These are phyloP conservation scores for Malbranchea cinnamomea DNA, from an alignment of 2,329 filamentous ascomycete species.

Conservation along the genomic window DNA sequence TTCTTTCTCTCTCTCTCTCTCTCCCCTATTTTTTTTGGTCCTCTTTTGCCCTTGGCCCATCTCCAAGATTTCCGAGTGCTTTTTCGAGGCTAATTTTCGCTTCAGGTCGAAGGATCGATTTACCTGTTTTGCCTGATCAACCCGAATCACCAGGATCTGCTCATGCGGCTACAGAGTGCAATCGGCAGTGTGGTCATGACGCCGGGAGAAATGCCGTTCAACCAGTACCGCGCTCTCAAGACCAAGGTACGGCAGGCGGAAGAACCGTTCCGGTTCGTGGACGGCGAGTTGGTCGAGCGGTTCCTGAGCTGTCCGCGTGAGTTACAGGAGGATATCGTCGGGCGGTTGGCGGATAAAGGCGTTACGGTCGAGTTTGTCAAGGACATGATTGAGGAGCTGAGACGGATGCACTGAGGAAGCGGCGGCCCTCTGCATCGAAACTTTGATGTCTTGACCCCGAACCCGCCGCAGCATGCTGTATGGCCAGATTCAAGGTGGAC, in stretches of 20 bases:
- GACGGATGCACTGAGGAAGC: conserved; percentile 34
- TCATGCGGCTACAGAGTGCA: conserved; percentile 64
- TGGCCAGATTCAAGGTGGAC: no score
- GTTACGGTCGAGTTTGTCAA: conserved; percentile 44
- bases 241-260: conserved; percentile 55
- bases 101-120: conserved; percentile 72
- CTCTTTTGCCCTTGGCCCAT: neutral
- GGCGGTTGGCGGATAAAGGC: conserved; percentile 37
- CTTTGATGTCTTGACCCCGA: no score
- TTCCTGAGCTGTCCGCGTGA: conserved; percentile 59
- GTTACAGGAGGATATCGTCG: conserved; percentile 38
- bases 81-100: neutral
- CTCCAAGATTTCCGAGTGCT: neutral
- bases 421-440: conserved; percentile 2
- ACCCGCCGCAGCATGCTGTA: no score
- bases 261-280: conserved; percentile 74
- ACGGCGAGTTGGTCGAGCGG: conserved; percentile 77
- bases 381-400: conserved; percentile 44
- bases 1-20: neutral
- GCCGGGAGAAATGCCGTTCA: conserved; percentile 62
- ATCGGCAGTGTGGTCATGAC: conserved; percentile 53
- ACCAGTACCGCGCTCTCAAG: conserved; percentile 66
- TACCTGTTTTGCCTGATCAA: conserved; percentile 78
- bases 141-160: conserved; percentile 55
- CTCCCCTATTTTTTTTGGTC: conserved; percentile 1